Percentiles rank a stretch among this genome's conserved stretches.
Evolutionary conservation across 139 green algal species (phyloP).

Genomic region (Chlamydomonas sphaeroides): DNA sequence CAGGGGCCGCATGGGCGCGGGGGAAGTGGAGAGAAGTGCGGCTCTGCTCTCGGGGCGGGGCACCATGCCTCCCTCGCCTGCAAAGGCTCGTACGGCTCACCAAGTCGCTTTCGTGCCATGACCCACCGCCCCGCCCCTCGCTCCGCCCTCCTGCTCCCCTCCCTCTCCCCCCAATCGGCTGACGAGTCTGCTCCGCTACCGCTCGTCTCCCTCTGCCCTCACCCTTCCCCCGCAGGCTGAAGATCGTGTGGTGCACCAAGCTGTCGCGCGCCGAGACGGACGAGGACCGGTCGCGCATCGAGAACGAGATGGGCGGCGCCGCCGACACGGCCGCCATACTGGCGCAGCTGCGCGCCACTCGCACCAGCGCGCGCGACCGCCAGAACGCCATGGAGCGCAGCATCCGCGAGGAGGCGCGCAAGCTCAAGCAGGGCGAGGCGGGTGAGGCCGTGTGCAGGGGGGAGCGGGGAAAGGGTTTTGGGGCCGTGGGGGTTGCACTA

Average conservation of each 20-base stretch:
- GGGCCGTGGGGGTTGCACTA: too few relatives aligned
- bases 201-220: not conserved
- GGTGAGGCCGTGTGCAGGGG: too few relatives aligned
- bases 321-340: constrained; percentile 78
- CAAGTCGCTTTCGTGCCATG: too few relatives aligned
- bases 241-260: constrained; percentile 96
- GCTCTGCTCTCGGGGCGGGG: too few relatives aligned
- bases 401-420: constrained; percentile 93
- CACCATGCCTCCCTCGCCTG: too few relatives aligned
- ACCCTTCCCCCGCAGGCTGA: constrained; percentile 49
- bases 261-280: constrained; percentile 74
- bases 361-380: constrained; percentile 72
- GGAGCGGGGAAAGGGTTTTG: not conserved
- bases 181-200: too few relatives aligned
- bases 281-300: constrained; percentile 76
- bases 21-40: too few relatives aligned
- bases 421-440: constrained; percentile 67
- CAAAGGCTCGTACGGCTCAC: too few relatives aligned
- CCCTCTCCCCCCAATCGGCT: too few relatives aligned
- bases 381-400: constrained; percentile 85
- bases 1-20: too few relatives aligned
- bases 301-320: constrained; percentile 76
- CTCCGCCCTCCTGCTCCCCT: too few relatives aligned
- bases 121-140: too few relatives aligned
- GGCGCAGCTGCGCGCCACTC: constrained; percentile 81